Evolutionary conservation across 345 rosid species (phyloP), one percentile per base, ranked within the genome.

Genomic region (Eucalyptus cladocalyx): DNA sequence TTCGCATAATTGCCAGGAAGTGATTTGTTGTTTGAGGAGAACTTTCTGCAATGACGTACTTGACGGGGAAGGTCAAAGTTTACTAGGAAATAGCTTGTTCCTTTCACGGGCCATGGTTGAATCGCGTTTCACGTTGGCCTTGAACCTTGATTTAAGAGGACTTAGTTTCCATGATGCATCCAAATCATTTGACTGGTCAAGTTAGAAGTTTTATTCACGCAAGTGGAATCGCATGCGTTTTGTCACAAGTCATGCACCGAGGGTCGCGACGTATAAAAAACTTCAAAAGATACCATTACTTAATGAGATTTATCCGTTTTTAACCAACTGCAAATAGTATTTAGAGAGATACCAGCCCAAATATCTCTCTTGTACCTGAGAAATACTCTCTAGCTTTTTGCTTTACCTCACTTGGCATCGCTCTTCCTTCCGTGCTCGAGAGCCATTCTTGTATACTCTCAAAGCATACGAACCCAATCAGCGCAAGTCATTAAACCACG

Each of bases 401-500:
- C 62, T 56, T 56, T 56, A 4, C 62, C 62, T 56, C 30, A 56
- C 62, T 56, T 1, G 28, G 62, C 30, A 24, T 24, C 19, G 30
- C 62, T 24, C 62, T 56, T 4, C 13, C 28, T 56, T 24, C 30
- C 6, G 30, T 56, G 30, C 30, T 56, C 6, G 3, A 4, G 30
- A 56, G 30, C 62, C 11, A 4, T 24, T 56, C 62, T 56, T 9
- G 6, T 24, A 56, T 56, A 0, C 30, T 24, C 30, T 56, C 30
- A 2, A 1, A 56, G 30, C 62, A 23, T 56, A 24, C 13, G 6
- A 56, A 56, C 13, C 62, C 62, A 56, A 56, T 56, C 4, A 9
- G 0, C 1, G 4, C 62, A 56, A 24, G 62, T 56, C 30, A 2
- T 24, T 56, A 24, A 24, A 24, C 6, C 6, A 10, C 0, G 2